Conservation (phyloP, 1,284 basidiomycete species). For the Rhodofomes roseus region DNA sequence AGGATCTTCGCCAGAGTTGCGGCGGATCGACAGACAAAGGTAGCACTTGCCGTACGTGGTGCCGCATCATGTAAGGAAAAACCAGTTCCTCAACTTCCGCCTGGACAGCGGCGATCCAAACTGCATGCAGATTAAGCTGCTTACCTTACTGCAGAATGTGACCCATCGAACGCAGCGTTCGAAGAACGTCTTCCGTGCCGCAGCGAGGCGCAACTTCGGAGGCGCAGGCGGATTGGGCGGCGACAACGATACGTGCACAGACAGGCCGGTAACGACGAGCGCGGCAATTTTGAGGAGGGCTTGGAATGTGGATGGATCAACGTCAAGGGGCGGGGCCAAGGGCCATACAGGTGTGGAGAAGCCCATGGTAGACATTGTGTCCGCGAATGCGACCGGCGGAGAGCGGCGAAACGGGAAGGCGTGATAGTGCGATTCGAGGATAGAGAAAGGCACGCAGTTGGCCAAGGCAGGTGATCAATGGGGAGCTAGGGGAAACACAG, state of each 20-base stretch:
- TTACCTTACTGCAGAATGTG: conserved; percentile 30
- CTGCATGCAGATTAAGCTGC: conserved; percentile 13
- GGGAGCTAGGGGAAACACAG: background rate
- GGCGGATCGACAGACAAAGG: background rate
- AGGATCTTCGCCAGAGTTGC: background rate
- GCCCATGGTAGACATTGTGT: background rate
- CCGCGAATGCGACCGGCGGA: background rate
- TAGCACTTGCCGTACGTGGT: background rate
- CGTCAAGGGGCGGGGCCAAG: background rate
- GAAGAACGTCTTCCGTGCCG: conserved; percentile 25
- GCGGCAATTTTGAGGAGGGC: conserved; percentile 19
- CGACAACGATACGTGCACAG: conserved; percentile 24
- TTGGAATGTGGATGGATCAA: background rate
- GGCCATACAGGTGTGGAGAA: background rate
- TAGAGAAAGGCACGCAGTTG: background rate
- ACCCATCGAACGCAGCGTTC: conserved; percentile 27
- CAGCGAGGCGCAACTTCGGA: conserved; percentile 16
- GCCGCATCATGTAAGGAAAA: background rate
- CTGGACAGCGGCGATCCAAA: background rate
- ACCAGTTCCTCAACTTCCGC: too few relatives aligned
- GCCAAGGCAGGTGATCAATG: background rate
- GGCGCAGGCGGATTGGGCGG: conserved; percentile 25
- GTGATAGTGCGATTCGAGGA: background rate
- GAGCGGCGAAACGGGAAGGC: background rate
- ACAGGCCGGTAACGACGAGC: conserved; percentile 22